Evolutionary conservation across 2,329 filamentous ascomycete genomes (phyloP).

Genomic region (Hypoxylon sp.): DNA sequence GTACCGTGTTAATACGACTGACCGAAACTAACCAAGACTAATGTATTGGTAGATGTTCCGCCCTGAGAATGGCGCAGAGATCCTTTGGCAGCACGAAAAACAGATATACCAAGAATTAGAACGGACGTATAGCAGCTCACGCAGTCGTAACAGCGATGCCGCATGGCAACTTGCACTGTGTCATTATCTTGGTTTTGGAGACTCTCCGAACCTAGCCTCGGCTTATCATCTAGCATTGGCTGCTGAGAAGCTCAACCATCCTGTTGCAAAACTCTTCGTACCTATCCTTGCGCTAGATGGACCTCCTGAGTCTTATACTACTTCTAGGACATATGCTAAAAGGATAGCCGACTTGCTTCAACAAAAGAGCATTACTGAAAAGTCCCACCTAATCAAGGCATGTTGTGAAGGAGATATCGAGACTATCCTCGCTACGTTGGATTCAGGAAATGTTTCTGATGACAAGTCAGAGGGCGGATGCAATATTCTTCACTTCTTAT

Average conservation of each 20-base stretch:
- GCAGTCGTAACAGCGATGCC: conserved; percentile 13
- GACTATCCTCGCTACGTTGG: conserved; percentile 1
- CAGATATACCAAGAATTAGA: conserved; percentile 8
- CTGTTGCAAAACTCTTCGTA: conserved; percentile 17
- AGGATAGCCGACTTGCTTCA: conserved; percentile 5
- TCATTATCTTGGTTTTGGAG: conserved; percentile 16
- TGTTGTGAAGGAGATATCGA: conserved; percentile 9
- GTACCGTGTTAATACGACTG: neutral
- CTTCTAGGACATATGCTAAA: conserved; percentile 1
- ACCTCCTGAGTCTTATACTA: neutral
- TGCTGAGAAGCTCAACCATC: conserved; percentile 16
- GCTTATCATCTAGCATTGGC: conserved; percentile 17
- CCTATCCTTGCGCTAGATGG: conserved; percentile 11
- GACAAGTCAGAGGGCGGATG: conserved; percentile 4
- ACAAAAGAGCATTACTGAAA: conserved; percentile 3
- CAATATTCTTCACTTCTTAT: conserved; percentile 8
- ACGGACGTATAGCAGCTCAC: conserved; percentile 6
- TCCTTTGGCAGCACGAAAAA: conserved; percentile 18
- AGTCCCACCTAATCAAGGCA: neutral
- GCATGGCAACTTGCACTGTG: conserved; percentile 23
- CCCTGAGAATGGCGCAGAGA: conserved; percentile 14
- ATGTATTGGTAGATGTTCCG: conserved; percentile 16
- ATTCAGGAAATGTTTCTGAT: neutral
- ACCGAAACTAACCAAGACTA: neutral
- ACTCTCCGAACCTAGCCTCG: conserved; percentile 7